phyloP scores from a whole-genome alignment of 495 filamentous ascomycete species.

The Penicillium argentinense region DNA sequence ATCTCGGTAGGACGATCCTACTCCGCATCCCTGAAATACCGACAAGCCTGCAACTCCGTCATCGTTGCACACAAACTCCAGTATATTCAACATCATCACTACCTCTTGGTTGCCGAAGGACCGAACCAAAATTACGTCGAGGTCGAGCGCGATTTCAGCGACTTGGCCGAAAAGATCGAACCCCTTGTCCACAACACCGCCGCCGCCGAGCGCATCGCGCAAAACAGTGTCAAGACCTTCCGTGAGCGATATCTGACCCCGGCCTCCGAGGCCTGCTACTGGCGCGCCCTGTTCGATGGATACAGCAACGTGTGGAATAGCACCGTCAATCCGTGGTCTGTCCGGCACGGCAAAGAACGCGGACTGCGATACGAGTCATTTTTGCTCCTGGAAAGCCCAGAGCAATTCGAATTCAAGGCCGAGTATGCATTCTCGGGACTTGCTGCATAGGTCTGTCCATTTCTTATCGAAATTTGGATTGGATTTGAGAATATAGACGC shows the following conservation, averaged over 20 bases:
- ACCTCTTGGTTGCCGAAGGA: conserved; percentile 42
- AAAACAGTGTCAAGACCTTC: conserved; percentile 55
- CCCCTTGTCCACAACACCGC: conserved; percentile 43
- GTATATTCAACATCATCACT: conserved; percentile 47
- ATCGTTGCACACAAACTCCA: conserved; percentile 52
- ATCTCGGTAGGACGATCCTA: conserved; percentile 44
- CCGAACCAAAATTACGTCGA: conserved; percentile 62
- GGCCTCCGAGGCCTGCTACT: conserved; percentile 60
- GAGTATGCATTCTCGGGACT: not conserved
- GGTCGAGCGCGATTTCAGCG: conserved; percentile 56
- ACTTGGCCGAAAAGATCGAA: conserved; percentile 54
- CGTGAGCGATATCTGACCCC: conserved; percentile 58
- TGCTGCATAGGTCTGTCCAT: conserved; percentile 1
- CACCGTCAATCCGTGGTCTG: conserved; percentile 24
- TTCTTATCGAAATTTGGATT: not conserved
- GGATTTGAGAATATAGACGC: conserved; percentile 6
- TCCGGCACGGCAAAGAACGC: conserved; percentile 18
- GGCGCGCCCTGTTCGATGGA: conserved; percentile 50
- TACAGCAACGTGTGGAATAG: conserved; percentile 48
- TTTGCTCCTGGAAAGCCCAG: conserved; percentile 31
- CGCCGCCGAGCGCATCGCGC: conserved; percentile 52
- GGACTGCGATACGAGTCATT: conserved; percentile 45
- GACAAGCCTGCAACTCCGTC: conserved; percentile 60
- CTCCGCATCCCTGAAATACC: conserved; percentile 58
- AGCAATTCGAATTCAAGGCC: conserved; percentile 34